Conservation (phyloP, 306 rosid genomes). For the Sphenostylis stenocarpa region DNA sequence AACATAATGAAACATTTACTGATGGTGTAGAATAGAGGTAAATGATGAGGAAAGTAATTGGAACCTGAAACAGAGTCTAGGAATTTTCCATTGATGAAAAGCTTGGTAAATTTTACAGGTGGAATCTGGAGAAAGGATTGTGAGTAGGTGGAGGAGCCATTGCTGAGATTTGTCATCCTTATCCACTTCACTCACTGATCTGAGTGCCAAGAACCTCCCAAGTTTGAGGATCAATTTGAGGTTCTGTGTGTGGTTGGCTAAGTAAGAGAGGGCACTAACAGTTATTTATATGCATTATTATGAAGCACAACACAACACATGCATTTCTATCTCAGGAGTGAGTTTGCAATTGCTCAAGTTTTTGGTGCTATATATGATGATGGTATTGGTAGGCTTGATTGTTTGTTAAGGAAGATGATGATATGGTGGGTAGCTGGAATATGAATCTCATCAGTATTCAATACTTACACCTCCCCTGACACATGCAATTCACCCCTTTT, state of each 20-base stretch:
- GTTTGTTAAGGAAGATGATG: background rate
- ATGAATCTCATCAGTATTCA: background rate
- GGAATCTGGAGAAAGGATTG: slow-evolving; percentile 48
- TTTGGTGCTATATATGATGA: background rate
- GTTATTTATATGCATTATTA: slow-evolving; percentile 12
- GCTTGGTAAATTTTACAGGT: slow-evolving; percentile 72
- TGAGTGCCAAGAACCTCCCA: background rate
- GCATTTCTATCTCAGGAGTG: slow-evolving; percentile 11
- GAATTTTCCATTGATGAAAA: slow-evolving; percentile 88
- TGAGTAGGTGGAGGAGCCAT: slow-evolving; percentile 16
- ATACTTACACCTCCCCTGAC: background rate
- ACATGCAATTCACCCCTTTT: background rate
- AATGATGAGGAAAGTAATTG: background rate
- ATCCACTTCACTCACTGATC: background rate
- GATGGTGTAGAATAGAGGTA: background rate
- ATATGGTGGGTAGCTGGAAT: slow-evolving; percentile 16
- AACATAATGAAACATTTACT: background rate
- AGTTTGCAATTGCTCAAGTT: background rate
- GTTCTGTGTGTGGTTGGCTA: background rate
- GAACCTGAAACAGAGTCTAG: slow-evolving; percentile 84
- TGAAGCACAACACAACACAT: background rate
- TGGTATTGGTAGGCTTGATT: background rate
- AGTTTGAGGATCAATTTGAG: background rate
- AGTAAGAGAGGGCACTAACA: background rate
- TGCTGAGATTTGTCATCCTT: slow-evolving; percentile 46